Conservation (phyloP, 2,329 filamentous ascomycete genomes). For the Dendrostoma leiphaemia region DNA sequence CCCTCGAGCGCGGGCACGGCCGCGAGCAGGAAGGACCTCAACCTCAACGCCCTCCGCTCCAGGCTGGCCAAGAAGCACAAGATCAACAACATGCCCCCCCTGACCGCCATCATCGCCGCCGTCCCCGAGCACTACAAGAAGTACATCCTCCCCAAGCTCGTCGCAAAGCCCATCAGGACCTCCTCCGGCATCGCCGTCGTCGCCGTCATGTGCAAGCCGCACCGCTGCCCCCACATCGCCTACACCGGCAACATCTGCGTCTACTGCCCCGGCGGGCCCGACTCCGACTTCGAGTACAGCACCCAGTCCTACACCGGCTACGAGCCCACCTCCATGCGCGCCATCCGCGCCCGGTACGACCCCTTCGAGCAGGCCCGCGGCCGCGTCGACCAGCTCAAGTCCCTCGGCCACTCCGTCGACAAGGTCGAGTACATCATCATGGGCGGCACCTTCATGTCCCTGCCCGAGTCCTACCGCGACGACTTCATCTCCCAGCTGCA, state of each 20-base stretch:
- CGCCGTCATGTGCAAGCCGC: conserved; percentile 99
- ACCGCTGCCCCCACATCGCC: conserved; percentile 94
- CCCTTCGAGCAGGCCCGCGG: conserved; percentile 97
- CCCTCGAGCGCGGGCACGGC: conserved; percentile 64
- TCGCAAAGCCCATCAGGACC: conserved; percentile 95
- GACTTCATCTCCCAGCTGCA: conserved; percentile 94
- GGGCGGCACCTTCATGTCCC: conserved; percentile 98
- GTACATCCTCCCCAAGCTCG: conserved; percentile 92
- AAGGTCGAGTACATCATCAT: conserved; percentile 99
- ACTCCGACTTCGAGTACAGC: conserved; percentile 98
- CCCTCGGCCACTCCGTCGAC: conserved; percentile 92
- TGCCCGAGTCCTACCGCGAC: conserved; percentile 84
- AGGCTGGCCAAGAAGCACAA: conserved; percentile 92
- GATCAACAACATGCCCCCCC: conserved; percentile 79
- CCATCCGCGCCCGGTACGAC: conserved; percentile 94
- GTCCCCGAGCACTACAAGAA: conserved; percentile 99
- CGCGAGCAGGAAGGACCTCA: conserved; percentile 88
- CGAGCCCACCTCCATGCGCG: conserved; percentile 97
- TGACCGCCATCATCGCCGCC: conserved; percentile 96
- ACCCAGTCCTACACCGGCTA: conserved; percentile 99
- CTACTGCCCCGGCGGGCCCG: conserved; percentile 95
- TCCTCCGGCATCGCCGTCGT: conserved; percentile 97
- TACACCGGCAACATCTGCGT: conserved; percentile 99
- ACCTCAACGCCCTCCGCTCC: conserved; percentile 83
- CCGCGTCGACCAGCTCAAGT: conserved; percentile 93